Conservation (phyloP, 2,329 filamentous ascomycete genomes). For the Xylariaceae sp. region DNA sequence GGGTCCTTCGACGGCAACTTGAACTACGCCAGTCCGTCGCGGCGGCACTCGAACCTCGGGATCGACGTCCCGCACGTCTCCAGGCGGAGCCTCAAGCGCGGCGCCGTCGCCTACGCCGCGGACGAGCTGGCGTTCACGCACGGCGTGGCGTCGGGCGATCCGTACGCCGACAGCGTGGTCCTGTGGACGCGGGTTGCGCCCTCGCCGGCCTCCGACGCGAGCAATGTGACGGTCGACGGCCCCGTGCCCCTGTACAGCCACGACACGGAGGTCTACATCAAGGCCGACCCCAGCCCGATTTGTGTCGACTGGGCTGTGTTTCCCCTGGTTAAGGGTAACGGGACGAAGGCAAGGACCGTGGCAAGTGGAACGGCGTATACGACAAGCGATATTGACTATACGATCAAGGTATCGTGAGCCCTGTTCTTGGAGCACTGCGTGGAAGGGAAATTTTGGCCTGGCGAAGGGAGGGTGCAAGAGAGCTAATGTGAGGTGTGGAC, state of each 20-base stretch:
- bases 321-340: slow-evolving; percentile 45
- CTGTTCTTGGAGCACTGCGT: background rate
- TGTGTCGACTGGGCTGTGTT: slow-evolving; percentile 71
- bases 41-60: slow-evolving; percentile 66
- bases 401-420: slow-evolving; percentile 63
- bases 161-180: slow-evolving; percentile 63
- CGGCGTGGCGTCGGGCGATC: slow-evolving; percentile 59
- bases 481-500: background rate
- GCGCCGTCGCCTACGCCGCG: slow-evolving; percentile 50
- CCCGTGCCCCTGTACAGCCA: slow-evolving; percentile 52
- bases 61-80: slow-evolving; percentile 68
- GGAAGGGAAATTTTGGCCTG: background rate
- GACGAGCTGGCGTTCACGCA: slow-evolving; percentile 67
- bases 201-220: slow-evolving; percentile 51
- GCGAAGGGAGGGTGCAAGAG: background rate
- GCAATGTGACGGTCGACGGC: slow-evolving; percentile 52
- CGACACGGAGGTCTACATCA: slow-evolving; percentile 55
- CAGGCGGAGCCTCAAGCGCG: slow-evolving; percentile 55
- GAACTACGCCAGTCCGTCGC: slow-evolving; percentile 72
- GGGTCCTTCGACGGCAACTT: slow-evolving; percentile 54
- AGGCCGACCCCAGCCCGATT: slow-evolving; percentile 55
- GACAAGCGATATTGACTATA: slow-evolving; percentile 76
- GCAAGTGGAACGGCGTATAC: slow-evolving; percentile 68
- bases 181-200: slow-evolving; percentile 57
- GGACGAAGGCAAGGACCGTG: slow-evolving; percentile 43